Conservation (phyloP, 2,329 filamentous ascomycete genomes). For the Pseudomassariella vexata region DNA sequence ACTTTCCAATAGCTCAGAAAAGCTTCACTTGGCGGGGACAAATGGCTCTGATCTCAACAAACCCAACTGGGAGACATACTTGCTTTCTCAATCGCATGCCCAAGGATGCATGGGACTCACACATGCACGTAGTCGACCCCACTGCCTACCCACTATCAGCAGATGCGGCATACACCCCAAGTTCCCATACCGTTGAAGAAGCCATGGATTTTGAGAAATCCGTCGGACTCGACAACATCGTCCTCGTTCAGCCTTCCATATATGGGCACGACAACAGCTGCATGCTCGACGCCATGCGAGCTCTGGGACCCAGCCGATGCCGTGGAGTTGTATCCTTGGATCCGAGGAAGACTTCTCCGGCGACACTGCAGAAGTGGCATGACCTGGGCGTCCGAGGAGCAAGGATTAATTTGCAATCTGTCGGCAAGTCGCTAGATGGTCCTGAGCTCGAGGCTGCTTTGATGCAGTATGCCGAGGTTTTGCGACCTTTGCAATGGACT, state of each 20-base stretch:
- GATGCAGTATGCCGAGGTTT: slow-evolving; percentile 40
- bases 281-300: slow-evolving; percentile 45
- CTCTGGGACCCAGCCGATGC: slow-evolving; percentile 41
- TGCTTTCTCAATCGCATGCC: slow-evolving; percentile 27
- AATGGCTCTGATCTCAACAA: no score
- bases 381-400: slow-evolving; percentile 23
- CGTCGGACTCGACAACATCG: slow-evolving; percentile 48
- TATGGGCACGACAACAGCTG: slow-evolving; percentile 57
- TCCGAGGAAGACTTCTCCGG: slow-evolving; percentile 28
- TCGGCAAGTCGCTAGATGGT: slow-evolving; percentile 31
- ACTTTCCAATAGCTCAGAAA: no score
- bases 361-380: slow-evolving; percentile 48
- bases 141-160: slow-evolving; percentile 39
- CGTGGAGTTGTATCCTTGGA: slow-evolving; percentile 54
- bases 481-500: slow-evolving; percentile 47
- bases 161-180: slow-evolving; percentile 45
- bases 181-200: slow-evolving; percentile 41
- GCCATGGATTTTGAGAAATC: slow-evolving; percentile 44
- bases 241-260: slow-evolving; percentile 56
- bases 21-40: no score
- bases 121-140: slow-evolving; percentile 59
- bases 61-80: no score
- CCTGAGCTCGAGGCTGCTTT: slow-evolving; percentile 17
- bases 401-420: slow-evolving; percentile 6
- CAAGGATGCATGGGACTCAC: slow-evolving; percentile 49